Conservation (phyloP, 768 basidiomycete species). For the Artomyces pyxidatus region DNA sequence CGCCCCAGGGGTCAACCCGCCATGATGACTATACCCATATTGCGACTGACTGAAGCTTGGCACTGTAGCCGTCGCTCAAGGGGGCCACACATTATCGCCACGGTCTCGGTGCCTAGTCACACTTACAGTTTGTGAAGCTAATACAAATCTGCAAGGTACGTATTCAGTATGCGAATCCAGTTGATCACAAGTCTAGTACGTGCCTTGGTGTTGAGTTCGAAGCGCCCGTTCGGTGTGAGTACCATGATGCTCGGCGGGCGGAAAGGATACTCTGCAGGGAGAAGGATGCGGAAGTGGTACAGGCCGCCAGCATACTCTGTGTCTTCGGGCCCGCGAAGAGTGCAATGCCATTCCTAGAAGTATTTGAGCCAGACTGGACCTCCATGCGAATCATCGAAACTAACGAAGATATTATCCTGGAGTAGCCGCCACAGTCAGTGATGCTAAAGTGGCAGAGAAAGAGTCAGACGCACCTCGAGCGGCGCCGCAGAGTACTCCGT, state of each 20-base stretch:
- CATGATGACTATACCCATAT: too few species aligned
- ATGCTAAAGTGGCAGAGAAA: neutral
- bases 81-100: neutral
- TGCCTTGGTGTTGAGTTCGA: constrained; percentile 94
- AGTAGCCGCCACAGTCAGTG: constrained; percentile 1
- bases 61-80: too few species aligned
- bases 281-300: constrained; percentile 89
- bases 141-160: constrained; percentile 76
- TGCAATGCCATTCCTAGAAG: constrained; percentile 95
- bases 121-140: constrained; percentile 83
- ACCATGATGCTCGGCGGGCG: constrained; percentile 93
- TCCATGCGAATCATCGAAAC: too few species aligned
- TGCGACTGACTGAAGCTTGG: too few species aligned
- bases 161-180: too few species aligned
- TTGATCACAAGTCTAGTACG: too few species aligned
- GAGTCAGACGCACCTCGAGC: constrained; percentile 51
- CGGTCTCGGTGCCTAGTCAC: neutral
- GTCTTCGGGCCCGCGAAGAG: constrained; percentile 79
- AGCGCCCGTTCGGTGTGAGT: constrained; percentile 94
- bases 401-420: constrained; percentile 84
- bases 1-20: too few species aligned
- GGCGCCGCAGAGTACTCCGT: constrained; percentile 81
- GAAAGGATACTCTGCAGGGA: constrained; percentile 95
- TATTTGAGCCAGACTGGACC: too few species aligned
- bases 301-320: constrained; percentile 92